Evolutionary conservation across 2,329 filamentous ascomycete species (phyloP).

Genomic region (Neocucurbitaria cava): DNA sequence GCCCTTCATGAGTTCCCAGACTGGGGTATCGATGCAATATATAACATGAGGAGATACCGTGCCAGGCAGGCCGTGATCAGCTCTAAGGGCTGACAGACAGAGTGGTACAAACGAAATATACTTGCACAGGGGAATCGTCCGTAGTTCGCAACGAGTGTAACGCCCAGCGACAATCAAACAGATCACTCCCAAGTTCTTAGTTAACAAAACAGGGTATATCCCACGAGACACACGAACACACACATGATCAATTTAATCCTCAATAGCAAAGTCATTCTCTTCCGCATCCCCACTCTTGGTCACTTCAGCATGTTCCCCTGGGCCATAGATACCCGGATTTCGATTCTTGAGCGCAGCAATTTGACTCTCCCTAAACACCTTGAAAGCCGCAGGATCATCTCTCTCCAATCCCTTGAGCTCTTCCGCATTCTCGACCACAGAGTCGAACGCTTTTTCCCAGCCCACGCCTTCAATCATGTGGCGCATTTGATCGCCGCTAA

Average conservation of each 20-base stretch:
- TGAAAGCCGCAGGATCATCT: conserved; percentile 44
- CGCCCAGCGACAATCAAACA: neutral
- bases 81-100: neutral
- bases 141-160: neutral
- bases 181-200: no score
- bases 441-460: conserved; percentile 67
- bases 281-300: conserved; percentile 5
- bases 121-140: neutral
- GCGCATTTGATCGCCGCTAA: conserved; percentile 66
- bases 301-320: conserved; percentile 7
- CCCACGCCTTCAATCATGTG: conserved; percentile 64
- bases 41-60: neutral
- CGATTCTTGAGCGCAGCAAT: conserved; percentile 48
- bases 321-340: conserved; percentile 30
- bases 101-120: neutral
- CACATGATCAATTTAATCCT: conserved; percentile 4
- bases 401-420: conserved; percentile 67
- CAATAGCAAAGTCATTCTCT: conserved; percentile 15
- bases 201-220: no score
- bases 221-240: neutral
- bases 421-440: conserved; percentile 69
- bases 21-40: neutral
- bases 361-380: conserved; percentile 44
- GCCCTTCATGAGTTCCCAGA: neutral
- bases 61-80: neutral